phyloP scores from a whole-genome alignment of 1,284 basidiomycete genomes.

The Rhodotorula sp. region DNA sequence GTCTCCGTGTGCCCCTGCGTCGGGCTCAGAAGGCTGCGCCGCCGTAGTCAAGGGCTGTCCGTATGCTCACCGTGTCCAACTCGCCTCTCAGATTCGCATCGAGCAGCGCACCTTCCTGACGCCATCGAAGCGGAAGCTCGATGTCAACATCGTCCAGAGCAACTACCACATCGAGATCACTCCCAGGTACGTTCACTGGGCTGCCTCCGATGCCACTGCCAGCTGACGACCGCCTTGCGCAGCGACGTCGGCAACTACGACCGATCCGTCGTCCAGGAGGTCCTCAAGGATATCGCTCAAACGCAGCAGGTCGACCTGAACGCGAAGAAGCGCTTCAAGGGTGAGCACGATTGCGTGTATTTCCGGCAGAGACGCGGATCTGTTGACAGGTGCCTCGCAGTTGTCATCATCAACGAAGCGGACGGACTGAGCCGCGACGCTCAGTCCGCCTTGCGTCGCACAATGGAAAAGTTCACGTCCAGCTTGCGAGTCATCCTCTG shows the following conservation, averaged over 20 bases:
- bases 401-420: conserved; percentile 98
- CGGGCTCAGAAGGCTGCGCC: background rate
- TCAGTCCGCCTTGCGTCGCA: conserved; percentile 91
- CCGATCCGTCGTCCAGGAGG: conserved; percentile 91
- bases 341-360: conserved; percentile 53
- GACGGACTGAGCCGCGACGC: conserved; percentile 93
- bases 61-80: background rate
- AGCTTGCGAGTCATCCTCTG: conserved; percentile 97
- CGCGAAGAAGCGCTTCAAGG: conserved; percentile 95
- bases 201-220: background rate
- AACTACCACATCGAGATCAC: conserved; percentile 98
- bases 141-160: conserved; percentile 94
- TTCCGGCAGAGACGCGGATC: too few species aligned
- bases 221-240: background rate
- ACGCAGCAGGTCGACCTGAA: conserved; percentile 96
- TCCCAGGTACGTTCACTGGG: conserved; percentile 65
- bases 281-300: conserved; percentile 97
- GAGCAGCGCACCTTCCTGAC: conserved; percentile 96
- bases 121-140: conserved; percentile 89
- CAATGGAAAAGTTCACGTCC: conserved; percentile 99
- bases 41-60: too few species aligned
- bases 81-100: conserved; percentile 75
- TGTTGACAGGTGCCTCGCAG: conserved; percentile 53
- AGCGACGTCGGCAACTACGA: conserved; percentile 97
- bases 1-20: background rate